phyloP scores from a whole-genome alignment of 257 asterid species.

The Leptodermis oblonga region DNA sequence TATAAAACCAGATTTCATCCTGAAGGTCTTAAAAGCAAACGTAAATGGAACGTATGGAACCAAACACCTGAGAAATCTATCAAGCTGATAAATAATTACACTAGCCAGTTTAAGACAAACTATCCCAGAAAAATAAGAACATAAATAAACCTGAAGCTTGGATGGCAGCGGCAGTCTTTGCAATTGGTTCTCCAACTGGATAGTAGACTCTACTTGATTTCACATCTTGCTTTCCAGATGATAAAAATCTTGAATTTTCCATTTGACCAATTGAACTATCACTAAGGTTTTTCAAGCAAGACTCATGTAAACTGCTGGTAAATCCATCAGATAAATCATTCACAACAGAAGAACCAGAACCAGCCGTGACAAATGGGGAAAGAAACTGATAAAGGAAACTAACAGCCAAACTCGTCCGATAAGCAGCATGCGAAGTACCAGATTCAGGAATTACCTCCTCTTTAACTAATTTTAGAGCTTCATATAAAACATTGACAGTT shows the following conservation, averaged over 20 bases:
- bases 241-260: conserved; percentile 30
- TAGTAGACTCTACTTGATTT: conserved; percentile 42
- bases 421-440: conserved; percentile 49
- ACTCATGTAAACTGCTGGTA: conserved; percentile 14
- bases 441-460: conserved; percentile 44
- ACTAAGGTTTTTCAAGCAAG: conserved; percentile 13
- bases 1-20: not conserved
- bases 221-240: conserved; percentile 55
- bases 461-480: conserved; percentile 48
- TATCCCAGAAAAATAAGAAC: conserved; percentile 3
- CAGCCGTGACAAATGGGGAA: conserved; percentile 22
- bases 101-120: not conserved
- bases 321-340: conserved; percentile 20
- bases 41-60: not conserved
- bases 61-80: not conserved
- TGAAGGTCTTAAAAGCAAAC: not conserved
- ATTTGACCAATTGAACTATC: conserved; percentile 14
- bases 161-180: conserved; percentile 50
- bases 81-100: not conserved
- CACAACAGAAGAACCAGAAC: conserved; percentile 14
- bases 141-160: conserved; percentile 59
- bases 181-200: conserved; percentile 71
- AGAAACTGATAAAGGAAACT: conserved; percentile 54
- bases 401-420: conserved; percentile 54
- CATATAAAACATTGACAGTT: conserved; percentile 27